phyloP scores from a whole-genome alignment of 78 protist species.

The Speleostelium caveatum region DNA sequence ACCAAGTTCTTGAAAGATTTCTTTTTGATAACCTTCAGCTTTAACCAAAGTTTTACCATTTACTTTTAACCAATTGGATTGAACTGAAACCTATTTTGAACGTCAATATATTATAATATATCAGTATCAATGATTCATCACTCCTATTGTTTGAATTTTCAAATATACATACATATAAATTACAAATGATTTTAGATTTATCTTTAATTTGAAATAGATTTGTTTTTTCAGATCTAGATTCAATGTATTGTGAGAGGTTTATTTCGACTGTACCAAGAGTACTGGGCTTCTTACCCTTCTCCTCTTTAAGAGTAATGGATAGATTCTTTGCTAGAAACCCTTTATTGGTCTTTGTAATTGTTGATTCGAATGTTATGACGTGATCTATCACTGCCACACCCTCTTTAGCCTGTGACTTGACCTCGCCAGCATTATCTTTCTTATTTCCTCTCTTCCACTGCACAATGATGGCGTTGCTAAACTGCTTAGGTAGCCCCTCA shows the following conservation, averaged over 20 bases:
- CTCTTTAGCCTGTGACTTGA: conserved; percentile 34
- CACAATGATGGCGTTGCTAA: not conserved
- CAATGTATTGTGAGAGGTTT: conserved; percentile 66
- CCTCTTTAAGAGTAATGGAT: conserved; percentile 40
- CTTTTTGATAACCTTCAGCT: conserved; percentile 72
- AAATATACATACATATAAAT: conserved; percentile 32
- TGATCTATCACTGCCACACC: conserved; percentile 43
- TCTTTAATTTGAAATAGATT: conserved; percentile 65
- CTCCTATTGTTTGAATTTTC: not conserved
- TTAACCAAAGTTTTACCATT: conserved; percentile 69
- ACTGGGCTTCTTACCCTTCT: conserved; percentile 25
- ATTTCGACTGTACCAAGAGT: conserved; percentile 22
- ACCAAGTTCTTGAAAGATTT: conserved; percentile 46
- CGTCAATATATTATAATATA: not conserved
- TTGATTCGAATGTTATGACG: conserved; percentile 8
- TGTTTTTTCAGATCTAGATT: conserved; percentile 62
- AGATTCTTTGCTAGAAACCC: conserved; percentile 38
- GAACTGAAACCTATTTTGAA: conserved; percentile 24
- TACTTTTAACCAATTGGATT: conserved; percentile 56
- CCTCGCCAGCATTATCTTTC: conserved; percentile 54
- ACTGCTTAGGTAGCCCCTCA: conserved; percentile 43
- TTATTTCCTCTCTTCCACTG: conserved; percentile 76
- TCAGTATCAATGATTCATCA: not conserved
- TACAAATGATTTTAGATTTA: conserved; percentile 43
- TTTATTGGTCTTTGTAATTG: conserved; percentile 40